Base-by-base conservation (phyloP, 1,284 basidiomycete species). In the Ustilago trichophora region DNA sequence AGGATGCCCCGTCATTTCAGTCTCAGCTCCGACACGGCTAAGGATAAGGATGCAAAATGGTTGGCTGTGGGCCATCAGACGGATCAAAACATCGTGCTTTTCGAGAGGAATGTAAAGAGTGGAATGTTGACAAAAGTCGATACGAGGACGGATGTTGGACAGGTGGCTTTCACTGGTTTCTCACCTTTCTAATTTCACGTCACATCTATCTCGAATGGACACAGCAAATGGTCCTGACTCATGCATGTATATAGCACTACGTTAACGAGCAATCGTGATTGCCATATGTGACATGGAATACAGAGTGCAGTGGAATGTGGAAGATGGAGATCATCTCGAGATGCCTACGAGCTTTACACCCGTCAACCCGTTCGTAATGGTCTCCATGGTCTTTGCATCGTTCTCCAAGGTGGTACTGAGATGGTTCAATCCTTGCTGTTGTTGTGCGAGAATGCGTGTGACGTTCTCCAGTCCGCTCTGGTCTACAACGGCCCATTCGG, bases 401-500 rank as follows among this genome's bases (percentile, higher is more conserved):
- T 47, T 32, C 27, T 69, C 68, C 24, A 80, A 40, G 19, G 77
- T 80, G 12, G 59, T 55, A 37, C 68, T 66, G 21, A 80, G 65
- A 53, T 80, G 79, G 40, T 71, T 63, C 29, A 80, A 46, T 1
- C 79, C 79, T 24, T 76, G 71, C 40, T 80, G 78, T 43, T 80
- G 75, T 34, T 71, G 67, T 0, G 53, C 60, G 19, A 80, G 47
- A 38, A 80, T 80, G 38, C 52, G 43, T 5, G 71, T 65, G 4
- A 78, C 73, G 19, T 77, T 74, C 19, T 78, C 72, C 33, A 80
- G 34, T 7, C 68, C 73, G 11, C 53, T 51, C 31, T 73, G 68
- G 31, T 80, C 79, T 9, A 80, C 79, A 10, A 80, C 73, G 6
- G 78, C 77, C 79, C 79, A 80, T 43, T 76, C 76, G 8, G 68